Conservation (phyloP, 805 yeast genomes). For the Metschnikowia picachoensis region DNA sequence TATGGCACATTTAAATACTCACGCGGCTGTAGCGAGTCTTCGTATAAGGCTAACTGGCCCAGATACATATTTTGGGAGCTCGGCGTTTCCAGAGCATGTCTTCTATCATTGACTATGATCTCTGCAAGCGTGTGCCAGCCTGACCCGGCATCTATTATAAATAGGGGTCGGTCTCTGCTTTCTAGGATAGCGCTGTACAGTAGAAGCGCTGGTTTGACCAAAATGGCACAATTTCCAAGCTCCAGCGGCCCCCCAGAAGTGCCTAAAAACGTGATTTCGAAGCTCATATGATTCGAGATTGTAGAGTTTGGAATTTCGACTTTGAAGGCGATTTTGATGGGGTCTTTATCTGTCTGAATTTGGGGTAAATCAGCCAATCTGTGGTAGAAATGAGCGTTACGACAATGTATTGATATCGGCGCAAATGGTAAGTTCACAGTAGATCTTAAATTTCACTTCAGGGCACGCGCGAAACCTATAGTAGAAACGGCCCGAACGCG, state of each 20-base stretch:
- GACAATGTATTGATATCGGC: too few relatives aligned
- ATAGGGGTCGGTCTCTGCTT: constrained; percentile 24
- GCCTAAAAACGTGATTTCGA: constrained; percentile 68
- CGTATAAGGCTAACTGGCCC: constrained; percentile 25
- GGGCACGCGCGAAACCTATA: too few relatives aligned
- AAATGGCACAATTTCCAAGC: constrained; percentile 60
- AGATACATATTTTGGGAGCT: background rate
- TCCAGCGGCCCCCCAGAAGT: constrained; percentile 85
- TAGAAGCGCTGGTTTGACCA: constrained; percentile 53
- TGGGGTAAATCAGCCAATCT: too few relatives aligned
- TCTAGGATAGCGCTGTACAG: constrained; percentile 37
- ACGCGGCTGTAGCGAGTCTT: constrained; percentile 24
- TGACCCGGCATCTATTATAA: constrained; percentile 78
- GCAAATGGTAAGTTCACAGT: too few relatives aligned
- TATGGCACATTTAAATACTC: constrained; percentile 24
- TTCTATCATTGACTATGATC: constrained; percentile 9
- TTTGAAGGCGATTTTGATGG: too few relatives aligned
- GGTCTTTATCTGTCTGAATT: too few relatives aligned
- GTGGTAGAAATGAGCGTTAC: too few relatives aligned
- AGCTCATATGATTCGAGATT: constrained; percentile 25
- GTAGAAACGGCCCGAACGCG: too few relatives aligned
- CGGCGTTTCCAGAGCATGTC: background rate
- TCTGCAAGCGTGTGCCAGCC: constrained; percentile 58
- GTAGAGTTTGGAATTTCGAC: too few relatives aligned
- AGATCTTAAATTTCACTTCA: too few relatives aligned